Base-by-base conservation (phyloP, 139 green algal species). In the Monoraphidium neglectum region DNA sequence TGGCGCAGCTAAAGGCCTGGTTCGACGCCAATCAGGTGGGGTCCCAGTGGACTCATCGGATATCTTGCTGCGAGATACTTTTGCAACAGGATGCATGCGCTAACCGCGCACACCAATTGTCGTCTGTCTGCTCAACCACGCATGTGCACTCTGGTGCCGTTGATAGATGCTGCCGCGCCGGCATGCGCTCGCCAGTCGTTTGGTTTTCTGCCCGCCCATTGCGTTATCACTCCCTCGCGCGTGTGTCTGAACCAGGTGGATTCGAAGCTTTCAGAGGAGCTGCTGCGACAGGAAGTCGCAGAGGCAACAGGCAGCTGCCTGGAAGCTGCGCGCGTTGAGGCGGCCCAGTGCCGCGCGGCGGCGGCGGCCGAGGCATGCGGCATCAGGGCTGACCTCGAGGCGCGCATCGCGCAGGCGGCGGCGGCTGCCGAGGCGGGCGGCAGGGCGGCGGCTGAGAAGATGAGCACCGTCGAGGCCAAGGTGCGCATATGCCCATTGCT, bases 21-120 rank as follows among this genome's bases (percentile, higher is more conserved):
- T 77, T 77, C 59, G 72, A 77, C 68, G 38, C 72, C 4, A 77
- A 77, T 49, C 72, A 77, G 72, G 72, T 77, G 56, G 18, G 68
- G 4, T 38, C 30, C 59, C 15, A 26, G 28, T 0, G 59, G 28
- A 36, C 8, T 23, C 4, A 26, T 28, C 23, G 59, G 26, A 16
- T 4, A 21, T 36, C 30, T 13, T 38, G 59, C 59, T 36, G 2
- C 21, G 49, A 57, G 49, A 21, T n/a, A 16, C 49, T n/a, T n/a
- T n/a, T 64, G 26, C 57, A 36, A 24, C 57, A 36, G 28, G 57
- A 16, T 36, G 23, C 57, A 33, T 23, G 57, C 26, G 8, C 57
- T 36, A 36, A 24, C 57, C 28, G 32, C 57, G 32, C 23, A 36
- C 57, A 32, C 24, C 13, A 65, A 16, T 59, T n/a, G 3, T 73